A percentile compares a stretch with the other conserved stretches of the same genome.
phyloP scores from a whole-genome alignment of 192 early-diverging fungal species.

The Entomortierella beljakovae region DNA sequence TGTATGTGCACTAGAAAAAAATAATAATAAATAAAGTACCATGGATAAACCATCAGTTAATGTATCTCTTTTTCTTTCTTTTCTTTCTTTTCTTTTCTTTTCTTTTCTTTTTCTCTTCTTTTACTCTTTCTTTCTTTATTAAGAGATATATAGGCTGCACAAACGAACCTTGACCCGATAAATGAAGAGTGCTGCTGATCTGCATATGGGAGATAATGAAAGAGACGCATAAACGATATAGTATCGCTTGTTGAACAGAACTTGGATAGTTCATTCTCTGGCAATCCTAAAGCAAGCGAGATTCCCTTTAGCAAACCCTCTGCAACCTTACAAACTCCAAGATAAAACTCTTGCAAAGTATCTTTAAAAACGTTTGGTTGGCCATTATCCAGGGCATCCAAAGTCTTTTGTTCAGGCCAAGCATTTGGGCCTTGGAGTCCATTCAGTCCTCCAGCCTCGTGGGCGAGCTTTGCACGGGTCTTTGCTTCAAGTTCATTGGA shows the following conservation, averaged over 20 bases:
- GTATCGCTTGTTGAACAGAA: slow-evolving; percentile 58
- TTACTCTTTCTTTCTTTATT: neutral
- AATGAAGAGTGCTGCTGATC: slow-evolving; percentile 30
- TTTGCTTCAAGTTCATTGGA: slow-evolving; percentile 7
- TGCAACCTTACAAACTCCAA: slow-evolving; percentile 52
- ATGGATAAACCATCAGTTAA: too few relatives aligned
- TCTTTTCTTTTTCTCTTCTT: neutral
- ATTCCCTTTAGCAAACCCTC: slow-evolving; percentile 55
- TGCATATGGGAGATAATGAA: slow-evolving; percentile 64
- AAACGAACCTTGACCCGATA: slow-evolving; percentile 49
- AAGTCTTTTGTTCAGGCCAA: slow-evolving; percentile 49
- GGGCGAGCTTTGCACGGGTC: neutral
- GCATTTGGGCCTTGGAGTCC: slow-evolving; percentile 64
- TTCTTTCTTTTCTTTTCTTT: neutral
- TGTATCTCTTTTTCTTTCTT: too few relatives aligned
- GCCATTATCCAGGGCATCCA: slow-evolving; percentile 36
- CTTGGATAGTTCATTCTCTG: slow-evolving; percentile 42
- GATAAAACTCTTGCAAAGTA: slow-evolving; percentile 53
- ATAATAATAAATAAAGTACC: neutral
- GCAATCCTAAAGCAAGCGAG: slow-evolving; percentile 50
- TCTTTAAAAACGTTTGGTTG: slow-evolving; percentile 15
- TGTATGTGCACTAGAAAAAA: slow-evolving; percentile 30
- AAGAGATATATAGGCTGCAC: too few relatives aligned
- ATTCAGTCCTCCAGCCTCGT: slow-evolving; percentile 42
- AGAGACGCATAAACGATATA: slow-evolving; percentile 67